These are phyloP conservation scores for Fraxinus quadrangulata DNA, from an alignment of 257 asterid species.

Conservation along the genomic window DNA sequence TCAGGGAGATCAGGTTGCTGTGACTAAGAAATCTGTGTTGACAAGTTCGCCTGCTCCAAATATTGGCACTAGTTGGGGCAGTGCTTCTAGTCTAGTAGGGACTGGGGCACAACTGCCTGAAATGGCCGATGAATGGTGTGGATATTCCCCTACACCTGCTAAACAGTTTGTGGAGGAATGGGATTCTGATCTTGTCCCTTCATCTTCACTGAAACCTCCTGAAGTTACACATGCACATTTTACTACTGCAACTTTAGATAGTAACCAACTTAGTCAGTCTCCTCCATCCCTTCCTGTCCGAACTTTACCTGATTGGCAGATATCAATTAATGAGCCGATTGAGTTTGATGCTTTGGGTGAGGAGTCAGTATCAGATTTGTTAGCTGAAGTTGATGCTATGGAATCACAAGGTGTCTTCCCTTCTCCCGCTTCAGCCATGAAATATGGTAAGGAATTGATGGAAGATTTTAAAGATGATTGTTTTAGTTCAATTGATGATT, in stretches of 20 bases:
- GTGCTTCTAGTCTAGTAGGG: constrained; percentile 39
- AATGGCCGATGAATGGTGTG: constrained; percentile 54
- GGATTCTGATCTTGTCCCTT: constrained; percentile 44
- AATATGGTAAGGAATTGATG: constrained; percentile 48
- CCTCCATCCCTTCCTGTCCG: constrained; percentile 41
- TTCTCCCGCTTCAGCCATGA: constrained; percentile 58
- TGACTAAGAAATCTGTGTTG: constrained; percentile 39
- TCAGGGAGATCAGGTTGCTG: constrained; percentile 40
- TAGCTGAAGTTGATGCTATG: constrained; percentile 86
- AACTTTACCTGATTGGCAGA: constrained; percentile 53
- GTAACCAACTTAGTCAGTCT: constrained; percentile 35
- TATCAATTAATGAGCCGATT: constrained; percentile 52
- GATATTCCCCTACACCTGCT: constrained; percentile 58
- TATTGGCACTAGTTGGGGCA: constrained; percentile 52
- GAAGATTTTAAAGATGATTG: constrained; percentile 54
- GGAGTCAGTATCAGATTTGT: constrained; percentile 71
- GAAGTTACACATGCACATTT: constrained; percentile 40
- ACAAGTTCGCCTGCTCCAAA: constrained; percentile 37
- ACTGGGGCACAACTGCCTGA: constrained; percentile 53
- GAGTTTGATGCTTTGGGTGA: constrained; percentile 74
- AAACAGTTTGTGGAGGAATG: constrained; percentile 52
- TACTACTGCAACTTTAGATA: constrained; percentile 30
- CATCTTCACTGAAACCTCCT: constrained; percentile 44
- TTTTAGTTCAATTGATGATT: constrained; percentile 60
- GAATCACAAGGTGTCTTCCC: constrained; percentile 47